Conservation (phyloP, 2,329 filamentous ascomycete genomes). For the Cladosporium sp. region DNA sequence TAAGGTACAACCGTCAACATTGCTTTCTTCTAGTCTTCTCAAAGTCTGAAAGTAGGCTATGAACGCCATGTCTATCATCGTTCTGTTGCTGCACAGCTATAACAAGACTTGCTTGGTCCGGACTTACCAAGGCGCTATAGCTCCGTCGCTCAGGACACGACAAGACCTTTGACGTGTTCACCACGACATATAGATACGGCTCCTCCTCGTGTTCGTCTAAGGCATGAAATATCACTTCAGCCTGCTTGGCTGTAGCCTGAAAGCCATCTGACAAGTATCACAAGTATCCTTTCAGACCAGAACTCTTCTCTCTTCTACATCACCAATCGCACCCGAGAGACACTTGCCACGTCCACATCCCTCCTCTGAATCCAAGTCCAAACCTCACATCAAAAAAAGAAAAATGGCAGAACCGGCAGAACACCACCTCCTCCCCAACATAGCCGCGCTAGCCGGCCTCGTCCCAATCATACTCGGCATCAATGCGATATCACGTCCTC, state of each 20-base stretch:
- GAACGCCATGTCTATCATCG: background rate
- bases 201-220: background rate
- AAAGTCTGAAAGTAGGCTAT: background rate
- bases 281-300: background rate
- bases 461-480: slow-evolving; percentile 10
- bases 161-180: background rate
- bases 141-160: background rate
- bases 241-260: too few relatives aligned
- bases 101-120: background rate
- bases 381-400: background rate
- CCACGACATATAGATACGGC: background rate
- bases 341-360: background rate
- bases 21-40: background rate
- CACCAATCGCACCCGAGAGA: too few relatives aligned
- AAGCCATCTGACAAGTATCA: background rate
- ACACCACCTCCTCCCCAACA: slow-evolving; percentile 6
- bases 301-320: background rate
- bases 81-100: background rate
- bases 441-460: slow-evolving; percentile 9
- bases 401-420: background rate
- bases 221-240: too few relatives aligned
- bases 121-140: background rate
- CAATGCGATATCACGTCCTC: slow-evolving; percentile 10
- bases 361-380: background rate
- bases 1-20: background rate